Percentiles rank a stretch among this genome's conserved stretches.
Evolutionary conservation across 192 early-diverging fungal genomes (phyloP).

Genomic region (Mortierella hygrophila): DNA sequence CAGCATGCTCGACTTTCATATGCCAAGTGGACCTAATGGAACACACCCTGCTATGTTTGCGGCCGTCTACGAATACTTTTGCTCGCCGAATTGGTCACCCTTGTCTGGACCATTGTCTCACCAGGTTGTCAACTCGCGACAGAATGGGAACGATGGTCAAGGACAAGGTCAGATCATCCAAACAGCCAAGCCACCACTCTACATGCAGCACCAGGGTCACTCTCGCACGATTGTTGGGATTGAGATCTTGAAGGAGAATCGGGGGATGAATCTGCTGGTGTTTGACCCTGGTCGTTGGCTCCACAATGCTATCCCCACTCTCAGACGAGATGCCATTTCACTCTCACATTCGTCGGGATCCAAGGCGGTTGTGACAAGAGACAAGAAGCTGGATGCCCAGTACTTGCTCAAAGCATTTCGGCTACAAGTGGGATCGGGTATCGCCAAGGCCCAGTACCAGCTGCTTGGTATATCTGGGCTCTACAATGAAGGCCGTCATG

Average conservation of each 20-base stretch:
- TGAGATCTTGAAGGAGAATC: constrained; percentile 55
- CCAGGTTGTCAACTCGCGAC: not conserved
- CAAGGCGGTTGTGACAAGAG: constrained; percentile 1
- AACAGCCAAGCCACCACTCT: constrained; percentile 71
- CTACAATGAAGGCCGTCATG: constrained; percentile 4
- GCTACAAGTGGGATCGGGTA: not conserved
- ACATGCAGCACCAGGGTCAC: constrained; percentile 81
- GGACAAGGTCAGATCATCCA: constrained; percentile 36
- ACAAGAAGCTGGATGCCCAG: constrained; percentile 20
- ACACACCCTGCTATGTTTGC: constrained; percentile 68
- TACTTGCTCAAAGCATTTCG: constrained; percentile 49
- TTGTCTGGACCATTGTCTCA: constrained; percentile 15
- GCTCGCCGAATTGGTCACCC: constrained; percentile 33
- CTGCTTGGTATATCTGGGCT: constrained; percentile 41
- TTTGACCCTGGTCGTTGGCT: constrained; percentile 72
- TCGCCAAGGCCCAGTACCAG: constrained; percentile 36
- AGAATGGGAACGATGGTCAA: not conserved
- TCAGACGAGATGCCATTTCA: constrained; percentile 7
- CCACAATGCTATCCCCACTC: constrained; percentile 32
- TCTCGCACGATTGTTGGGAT: constrained; percentile 76
- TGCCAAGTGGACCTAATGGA: constrained; percentile 64
- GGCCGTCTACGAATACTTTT: constrained; percentile 72
- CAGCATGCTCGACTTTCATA: constrained; percentile 76
- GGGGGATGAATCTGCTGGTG: constrained; percentile 63
- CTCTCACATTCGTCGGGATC: not conserved